A percentile compares a stretch with the other conserved stretches of the same genome.
Evolutionary conservation across 352 stramenopile genomes (phyloP).

Genomic region (Globisporangium viniferum): DNA sequence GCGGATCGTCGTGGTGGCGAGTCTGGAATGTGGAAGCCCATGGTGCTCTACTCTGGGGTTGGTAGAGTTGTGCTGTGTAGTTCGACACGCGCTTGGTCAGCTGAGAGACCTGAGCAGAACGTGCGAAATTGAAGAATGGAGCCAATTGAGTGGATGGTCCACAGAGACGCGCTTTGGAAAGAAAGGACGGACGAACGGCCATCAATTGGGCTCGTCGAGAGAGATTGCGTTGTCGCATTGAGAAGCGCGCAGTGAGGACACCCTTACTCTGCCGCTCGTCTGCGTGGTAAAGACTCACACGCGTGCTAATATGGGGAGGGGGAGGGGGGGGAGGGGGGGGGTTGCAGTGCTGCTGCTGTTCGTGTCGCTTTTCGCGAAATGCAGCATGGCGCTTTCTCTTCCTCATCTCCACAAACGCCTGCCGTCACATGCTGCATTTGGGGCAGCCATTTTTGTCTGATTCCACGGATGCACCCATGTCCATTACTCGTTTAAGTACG

Average conservation of each 20-base stretch:
- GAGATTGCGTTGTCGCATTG: neutral
- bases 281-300: neutral
- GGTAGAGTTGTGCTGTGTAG: neutral
- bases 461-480: neutral
- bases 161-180: neutral
- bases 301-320: no score
- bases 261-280: neutral
- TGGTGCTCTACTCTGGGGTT: conserved; percentile 15
- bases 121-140: neutral
- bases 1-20: conserved; percentile 23
- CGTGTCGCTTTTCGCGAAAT: neutral
- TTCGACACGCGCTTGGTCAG: neutral
- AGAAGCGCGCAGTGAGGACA: neutral
- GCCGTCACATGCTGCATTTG: neutral
- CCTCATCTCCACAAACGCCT: no score
- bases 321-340: no score
- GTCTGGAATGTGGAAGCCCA: conserved; percentile 72
- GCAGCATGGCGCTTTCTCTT: neutral
- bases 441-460: neutral
- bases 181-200: neutral
- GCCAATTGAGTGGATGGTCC: no score
- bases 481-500: neutral
- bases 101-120: neutral
- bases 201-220: neutral
- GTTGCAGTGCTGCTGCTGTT: neutral